Evolutionary conservation across 495 filamentous ascomycete species (phyloP).

Genomic region (Penicillium robsamsonii): DNA sequence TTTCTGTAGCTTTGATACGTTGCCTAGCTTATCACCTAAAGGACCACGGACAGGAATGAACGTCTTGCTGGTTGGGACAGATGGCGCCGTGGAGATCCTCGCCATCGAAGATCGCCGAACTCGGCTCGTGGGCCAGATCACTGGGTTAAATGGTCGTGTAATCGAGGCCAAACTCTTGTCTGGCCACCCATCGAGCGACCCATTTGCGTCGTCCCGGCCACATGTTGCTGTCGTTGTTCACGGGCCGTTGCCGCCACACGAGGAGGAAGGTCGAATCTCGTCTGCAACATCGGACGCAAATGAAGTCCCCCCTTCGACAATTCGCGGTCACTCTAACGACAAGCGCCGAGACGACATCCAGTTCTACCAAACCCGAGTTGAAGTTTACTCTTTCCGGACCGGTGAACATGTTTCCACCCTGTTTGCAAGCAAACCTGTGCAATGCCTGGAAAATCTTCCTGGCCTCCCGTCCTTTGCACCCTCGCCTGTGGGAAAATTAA

Average conservation of each 20-base stretch:
- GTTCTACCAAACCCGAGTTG: constrained; percentile 78
- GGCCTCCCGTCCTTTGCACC: constrained; percentile 51
- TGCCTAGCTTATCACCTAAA: constrained; percentile 51
- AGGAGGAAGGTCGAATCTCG: constrained; percentile 36
- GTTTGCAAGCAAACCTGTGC: constrained; percentile 54
- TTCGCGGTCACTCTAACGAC: constrained; percentile 26
- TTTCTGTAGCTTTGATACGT: constrained; percentile 75
- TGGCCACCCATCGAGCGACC: constrained; percentile 47
- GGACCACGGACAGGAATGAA: constrained; percentile 54
- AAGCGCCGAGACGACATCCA: constrained; percentile 42
- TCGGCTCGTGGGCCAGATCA: constrained; percentile 62
- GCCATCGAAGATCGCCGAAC: constrained; percentile 64
- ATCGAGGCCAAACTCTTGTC: constrained; percentile 76
- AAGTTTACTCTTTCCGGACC: constrained; percentile 76
- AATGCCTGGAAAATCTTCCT: constrained; percentile 42
- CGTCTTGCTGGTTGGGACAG: constrained; percentile 72
- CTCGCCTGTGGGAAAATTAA: constrained; percentile 65
- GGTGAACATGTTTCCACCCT: constrained; percentile 66
- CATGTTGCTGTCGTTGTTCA: constrained; percentile 75
- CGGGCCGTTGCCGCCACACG: constrained; percentile 56
- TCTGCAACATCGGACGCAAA: constrained; percentile 40
- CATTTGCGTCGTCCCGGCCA: constrained; percentile 47
- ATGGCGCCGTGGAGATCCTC: constrained; percentile 70
- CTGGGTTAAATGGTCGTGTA: constrained; percentile 75
- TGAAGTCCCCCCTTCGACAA: constrained; percentile 31